Conservation (phyloP, 106 monocot genomes). For the Gastrodia elata region DNA sequence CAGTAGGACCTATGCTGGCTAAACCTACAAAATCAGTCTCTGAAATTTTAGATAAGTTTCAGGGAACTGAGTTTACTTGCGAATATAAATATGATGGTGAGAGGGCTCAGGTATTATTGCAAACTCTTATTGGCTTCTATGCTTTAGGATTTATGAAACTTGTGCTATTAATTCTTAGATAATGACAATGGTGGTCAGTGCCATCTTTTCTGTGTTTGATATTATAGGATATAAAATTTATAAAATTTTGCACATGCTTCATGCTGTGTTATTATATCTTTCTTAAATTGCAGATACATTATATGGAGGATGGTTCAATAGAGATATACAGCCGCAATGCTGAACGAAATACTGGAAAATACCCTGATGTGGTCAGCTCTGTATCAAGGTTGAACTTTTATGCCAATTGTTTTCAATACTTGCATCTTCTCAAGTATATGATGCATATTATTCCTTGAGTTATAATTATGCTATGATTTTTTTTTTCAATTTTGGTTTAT, state of each 20-base stretch:
- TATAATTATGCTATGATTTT: neutral
- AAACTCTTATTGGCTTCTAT: neutral
- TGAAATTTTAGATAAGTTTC: slow-evolving; percentile 95
- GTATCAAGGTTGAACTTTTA: slow-evolving; percentile 50
- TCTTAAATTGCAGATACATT: slow-evolving; percentile 72
- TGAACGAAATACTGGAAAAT: slow-evolving; percentile 94
- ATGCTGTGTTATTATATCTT: neutral
- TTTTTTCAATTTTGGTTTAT: neutral
- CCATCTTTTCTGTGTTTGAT: neutral
- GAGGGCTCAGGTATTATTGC: slow-evolving; percentile 74
- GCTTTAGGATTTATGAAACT: neutral
- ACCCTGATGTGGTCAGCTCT: slow-evolving; percentile 81
- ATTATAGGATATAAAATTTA: neutral
- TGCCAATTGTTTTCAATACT: neutral
- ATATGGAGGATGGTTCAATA: slow-evolving; percentile 85
- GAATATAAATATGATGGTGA: slow-evolving; percentile 99
- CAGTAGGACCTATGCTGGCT: slow-evolving; percentile 94
- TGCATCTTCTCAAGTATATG: neutral
- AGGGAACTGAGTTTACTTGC: slow-evolving; percentile 87
- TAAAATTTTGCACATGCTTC: neutral
- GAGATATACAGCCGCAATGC: slow-evolving; percentile 99
- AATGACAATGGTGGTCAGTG: neutral
- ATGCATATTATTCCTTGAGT: neutral
- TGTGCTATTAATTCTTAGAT: neutral
- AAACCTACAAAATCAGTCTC: slow-evolving; percentile 97